Percentiles rank a stretch among this genome's conserved stretches.
Evolutionary conservation across 257 asterid genomes (phyloP).

Genomic region (Gentiana straminea): DNA sequence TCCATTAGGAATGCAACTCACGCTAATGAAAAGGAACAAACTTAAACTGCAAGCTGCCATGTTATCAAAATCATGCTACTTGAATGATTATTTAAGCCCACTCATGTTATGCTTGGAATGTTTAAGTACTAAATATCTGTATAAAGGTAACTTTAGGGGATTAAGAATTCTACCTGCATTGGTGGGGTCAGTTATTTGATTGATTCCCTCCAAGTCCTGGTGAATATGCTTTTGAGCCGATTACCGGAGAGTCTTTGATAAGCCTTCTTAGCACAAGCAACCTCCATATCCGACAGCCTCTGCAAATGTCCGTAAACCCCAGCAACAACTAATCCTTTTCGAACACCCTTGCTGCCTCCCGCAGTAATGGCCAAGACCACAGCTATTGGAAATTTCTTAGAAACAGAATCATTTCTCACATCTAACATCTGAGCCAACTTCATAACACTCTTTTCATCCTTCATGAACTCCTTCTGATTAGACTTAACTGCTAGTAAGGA

Average conservation of each 20-base stretch:
- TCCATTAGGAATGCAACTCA: not conserved
- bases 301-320: slow-evolving; percentile 67
- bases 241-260: slow-evolving; percentile 81
- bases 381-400: slow-evolving; percentile 74
- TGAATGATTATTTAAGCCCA: slow-evolving; percentile 1
- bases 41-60: not conserved
- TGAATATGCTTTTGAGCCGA: slow-evolving; percentile 58
- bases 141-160: not conserved
- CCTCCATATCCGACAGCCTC: slow-evolving; percentile 57
- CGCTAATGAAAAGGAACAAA: not conserved
- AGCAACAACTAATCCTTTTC: slow-evolving; percentile 61
- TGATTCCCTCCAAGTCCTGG: slow-evolving; percentile 65
- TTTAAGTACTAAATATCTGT: not conserved
- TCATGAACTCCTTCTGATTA: slow-evolving; percentile 65
- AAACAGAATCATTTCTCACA: slow-evolving; percentile 48
- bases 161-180: slow-evolving; percentile 34
- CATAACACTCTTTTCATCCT: slow-evolving; percentile 74
- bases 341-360: slow-evolving; percentile 84
- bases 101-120: not conserved
- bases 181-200: slow-evolving; percentile 18
- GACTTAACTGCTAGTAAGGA: slow-evolving; percentile 55
- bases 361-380: slow-evolving; percentile 65
- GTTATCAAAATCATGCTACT: not conserved
- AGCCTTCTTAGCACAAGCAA: slow-evolving; percentile 74
- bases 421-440: slow-evolving; percentile 75